These are phyloP conservation scores for Conidiobolus incongruus DNA, from an alignment of 371 early-diverging fungal genomes.

Conservation along the genomic window DNA sequence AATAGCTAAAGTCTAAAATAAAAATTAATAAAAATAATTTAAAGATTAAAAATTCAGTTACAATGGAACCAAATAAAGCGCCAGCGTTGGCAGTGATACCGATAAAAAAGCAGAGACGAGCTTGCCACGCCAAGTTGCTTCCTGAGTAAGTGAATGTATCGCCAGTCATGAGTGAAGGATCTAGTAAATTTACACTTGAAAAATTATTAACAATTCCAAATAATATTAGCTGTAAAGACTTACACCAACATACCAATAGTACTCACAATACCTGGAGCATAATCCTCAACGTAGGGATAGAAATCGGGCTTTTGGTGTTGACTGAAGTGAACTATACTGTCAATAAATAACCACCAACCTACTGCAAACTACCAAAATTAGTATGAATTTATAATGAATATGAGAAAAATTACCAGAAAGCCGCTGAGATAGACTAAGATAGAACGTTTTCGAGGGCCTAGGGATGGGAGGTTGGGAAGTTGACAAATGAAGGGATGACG, in stretches of 20 bases:
- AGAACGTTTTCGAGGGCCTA: neutral
- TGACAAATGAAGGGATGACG: neutral
- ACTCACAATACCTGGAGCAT: neutral
- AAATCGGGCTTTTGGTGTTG: neutral
- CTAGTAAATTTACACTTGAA: conserved; percentile 4
- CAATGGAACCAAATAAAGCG: conserved; percentile 1
- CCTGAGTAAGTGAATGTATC: conserved; percentile 4
- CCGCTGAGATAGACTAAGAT: conserved; percentile 1
- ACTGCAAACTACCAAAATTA: conserved; percentile 1
- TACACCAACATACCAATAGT: conserved; percentile 5
- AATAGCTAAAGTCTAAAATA: neutral
- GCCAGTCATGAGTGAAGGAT: neutral
- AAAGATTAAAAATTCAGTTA: too few relatives aligned
- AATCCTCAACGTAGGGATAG: conserved; percentile 4
- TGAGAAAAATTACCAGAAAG: neutral
- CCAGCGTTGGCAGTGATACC: conserved; percentile 4
- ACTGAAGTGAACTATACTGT: conserved; percentile 2
- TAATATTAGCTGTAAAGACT: neutral
- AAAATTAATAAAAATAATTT: neutral
- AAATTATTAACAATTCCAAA: neutral
- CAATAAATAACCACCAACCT: conserved; percentile 5
- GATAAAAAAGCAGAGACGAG: conserved; percentile 2
- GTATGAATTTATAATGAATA: neutral
- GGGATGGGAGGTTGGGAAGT: neutral
- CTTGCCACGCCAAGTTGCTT: conserved; percentile 3